Conservation (phyloP, 2,329 filamentous ascomycete species). For the Xylaria polymorpha region DNA sequence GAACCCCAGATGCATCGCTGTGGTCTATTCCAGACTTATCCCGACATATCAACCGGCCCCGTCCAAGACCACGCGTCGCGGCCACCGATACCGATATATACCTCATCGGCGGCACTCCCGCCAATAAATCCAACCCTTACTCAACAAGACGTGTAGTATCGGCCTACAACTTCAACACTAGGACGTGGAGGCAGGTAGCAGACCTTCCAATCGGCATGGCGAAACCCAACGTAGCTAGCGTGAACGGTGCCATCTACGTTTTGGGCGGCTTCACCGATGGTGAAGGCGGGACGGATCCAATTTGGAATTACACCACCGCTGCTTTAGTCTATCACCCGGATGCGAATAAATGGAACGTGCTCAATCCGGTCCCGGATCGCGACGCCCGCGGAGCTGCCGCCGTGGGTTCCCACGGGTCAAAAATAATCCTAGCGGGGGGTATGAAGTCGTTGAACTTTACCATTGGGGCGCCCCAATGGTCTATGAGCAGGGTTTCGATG, state of each 20-base stretch:
- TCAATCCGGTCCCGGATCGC: background rate
- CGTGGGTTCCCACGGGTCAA: background rate
- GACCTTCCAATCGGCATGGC: background rate
- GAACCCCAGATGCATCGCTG: constrained; percentile 2
- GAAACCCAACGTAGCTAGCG: background rate
- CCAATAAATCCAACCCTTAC: background rate
- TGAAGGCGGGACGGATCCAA: background rate
- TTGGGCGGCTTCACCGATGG: background rate
- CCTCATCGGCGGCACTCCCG: background rate
- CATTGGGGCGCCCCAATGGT: background rate
- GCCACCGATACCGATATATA: background rate
- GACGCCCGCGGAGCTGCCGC: background rate
- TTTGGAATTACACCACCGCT: background rate
- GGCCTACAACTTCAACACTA: background rate
- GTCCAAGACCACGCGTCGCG: constrained; percentile 4
- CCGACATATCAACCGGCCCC: background rate
- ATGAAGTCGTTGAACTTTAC: background rate
- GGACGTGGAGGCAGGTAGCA: background rate
- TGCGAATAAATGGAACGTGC: background rate
- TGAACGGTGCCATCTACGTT: constrained; percentile 3
- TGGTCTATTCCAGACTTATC: background rate
- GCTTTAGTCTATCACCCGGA: background rate
- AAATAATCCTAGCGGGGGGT: constrained; percentile 1
- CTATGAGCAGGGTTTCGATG: background rate
- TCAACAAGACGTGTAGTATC: background rate